A percentile compares a stretch with the other conserved stretches of the same genome.
Evolutionary conservation across 495 filamentous ascomycete species (phyloP).

Genomic region (Aspergillus incahuasiensis): DNA sequence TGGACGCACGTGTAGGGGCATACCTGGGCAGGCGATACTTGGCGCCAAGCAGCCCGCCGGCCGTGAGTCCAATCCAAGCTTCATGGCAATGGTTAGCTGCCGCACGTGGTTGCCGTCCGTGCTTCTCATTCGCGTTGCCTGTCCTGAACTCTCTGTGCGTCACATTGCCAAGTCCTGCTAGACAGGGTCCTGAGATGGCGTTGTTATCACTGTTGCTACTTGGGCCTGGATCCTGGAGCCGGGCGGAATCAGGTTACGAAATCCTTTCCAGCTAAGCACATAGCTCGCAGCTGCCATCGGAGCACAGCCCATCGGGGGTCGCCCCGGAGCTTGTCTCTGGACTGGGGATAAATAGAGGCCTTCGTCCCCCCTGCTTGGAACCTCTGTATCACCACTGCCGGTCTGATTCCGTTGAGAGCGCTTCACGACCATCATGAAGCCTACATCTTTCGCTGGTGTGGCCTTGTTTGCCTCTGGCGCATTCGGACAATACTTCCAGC

Average conservation of each 20-base stretch:
- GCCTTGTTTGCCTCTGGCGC: slow-evolving; percentile 21
- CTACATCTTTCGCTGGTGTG: slow-evolving; percentile 15
- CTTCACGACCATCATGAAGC: slow-evolving; percentile 23
- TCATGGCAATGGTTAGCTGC: slow-evolving; percentile 9
- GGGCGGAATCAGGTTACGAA: background rate
- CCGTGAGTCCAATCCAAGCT: slow-evolving; percentile 6
- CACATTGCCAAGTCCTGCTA: slow-evolving; percentile 12
- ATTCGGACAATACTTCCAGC: slow-evolving; percentile 61
- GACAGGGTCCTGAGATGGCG: slow-evolving; percentile 1
- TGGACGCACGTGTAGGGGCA: slow-evolving; percentile 12
- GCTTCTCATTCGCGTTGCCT: slow-evolving; percentile 2
- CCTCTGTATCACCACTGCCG: slow-evolving; percentile 7
- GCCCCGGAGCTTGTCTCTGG: background rate
- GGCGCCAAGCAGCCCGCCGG: slow-evolving; percentile 1
- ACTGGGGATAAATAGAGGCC: slow-evolving; percentile 1
- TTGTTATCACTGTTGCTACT: background rate
- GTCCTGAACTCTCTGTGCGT: background rate
- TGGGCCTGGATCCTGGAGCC: background rate
- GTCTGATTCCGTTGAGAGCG: slow-evolving; percentile 5
- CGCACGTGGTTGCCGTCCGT: slow-evolving; percentile 7
- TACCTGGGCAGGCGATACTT: slow-evolving; percentile 1
- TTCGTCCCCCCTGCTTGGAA: background rate
- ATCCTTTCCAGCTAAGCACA: background rate
- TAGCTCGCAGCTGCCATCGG: background rate
- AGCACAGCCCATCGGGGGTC: slow-evolving; percentile 7